Base-by-base conservation (phyloP, 176 grass and related monocot species). In the Zoysia pacifica region DNA sequence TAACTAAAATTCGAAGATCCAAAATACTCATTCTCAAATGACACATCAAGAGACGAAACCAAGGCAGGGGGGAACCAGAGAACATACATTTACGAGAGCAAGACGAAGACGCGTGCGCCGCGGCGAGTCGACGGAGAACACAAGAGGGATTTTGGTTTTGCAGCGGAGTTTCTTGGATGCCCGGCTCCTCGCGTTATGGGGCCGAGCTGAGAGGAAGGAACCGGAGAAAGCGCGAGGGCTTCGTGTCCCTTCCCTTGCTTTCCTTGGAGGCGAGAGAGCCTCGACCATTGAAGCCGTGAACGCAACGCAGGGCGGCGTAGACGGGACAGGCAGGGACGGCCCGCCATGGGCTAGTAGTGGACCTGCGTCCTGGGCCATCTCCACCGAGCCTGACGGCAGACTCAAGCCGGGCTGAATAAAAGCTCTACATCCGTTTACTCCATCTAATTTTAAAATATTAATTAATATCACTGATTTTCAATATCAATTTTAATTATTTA, bases 121-220 rank as follows among this genome's bases (percentile, higher is more conserved):
- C 60, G 9, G 40, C 60, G 12, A 62, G 52, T 67, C 3, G 71
- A 53, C 48, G 7, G 12, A 49, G 15, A 39, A 48, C 9, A 5
- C n/a, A 46, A 43, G 38, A 2, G 5, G 12, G 5, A n/a, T 1
- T 11, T 48, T 1, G 40, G 37, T 74, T 64, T 64, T 20, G 60
- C 9, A 36, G 47, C 18, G 2, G 46, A 18, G 56, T 42, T 51
- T 64, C 18, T 28, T 70, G 13, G 65, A 69, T 36, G 58, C n/a
- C n/a, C 74, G 37, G 43, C 18, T 5, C 58, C 44, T 68, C 38
- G 81, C 40, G 49, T 4, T 48, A 41, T 28, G 28, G 49, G 43
- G 1, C 16, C 11, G 28, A 28, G 28, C 28, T 10, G 74, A 84
- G 74, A 37, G n/a, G 56, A 72, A 72, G 75, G 38, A 55, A 54